Percentiles rank a stretch among this genome's conserved stretches.
phyloP scores from a whole-genome alignment of 1,284 basidiomycete species.

The Bjerkandera adusta region DNA sequence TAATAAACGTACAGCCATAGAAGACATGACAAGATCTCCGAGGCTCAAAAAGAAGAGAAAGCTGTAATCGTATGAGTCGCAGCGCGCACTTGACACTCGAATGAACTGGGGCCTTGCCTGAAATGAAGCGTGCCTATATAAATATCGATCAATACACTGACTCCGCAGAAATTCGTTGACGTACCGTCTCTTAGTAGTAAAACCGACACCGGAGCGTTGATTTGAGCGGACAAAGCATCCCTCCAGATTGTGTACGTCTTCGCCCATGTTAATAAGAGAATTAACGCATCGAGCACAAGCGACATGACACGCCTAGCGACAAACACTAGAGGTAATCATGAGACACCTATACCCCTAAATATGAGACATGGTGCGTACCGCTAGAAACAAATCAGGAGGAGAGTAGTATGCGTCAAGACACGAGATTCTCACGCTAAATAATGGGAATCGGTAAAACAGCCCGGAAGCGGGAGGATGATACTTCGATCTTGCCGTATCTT shows the following conservation, averaged over 20 bases:
- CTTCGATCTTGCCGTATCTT: background rate
- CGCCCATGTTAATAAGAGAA: conserved; percentile 23
- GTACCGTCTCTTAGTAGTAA: conserved; percentile 24
- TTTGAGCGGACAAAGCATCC: conserved; percentile 17
- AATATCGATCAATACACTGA: background rate
- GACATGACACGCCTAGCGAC: background rate
- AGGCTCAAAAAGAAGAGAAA: conserved; percentile 6
- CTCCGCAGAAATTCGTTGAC: background rate
- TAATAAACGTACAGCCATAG: conserved; percentile 1
- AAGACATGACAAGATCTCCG: conserved; percentile 1
- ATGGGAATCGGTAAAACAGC: background rate
- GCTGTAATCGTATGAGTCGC: background rate
- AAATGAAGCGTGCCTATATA: conserved; percentile 22
- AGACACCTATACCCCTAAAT: background rate
- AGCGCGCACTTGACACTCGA: background rate
- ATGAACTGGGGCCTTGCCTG: conserved; percentile 12
- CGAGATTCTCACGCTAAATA: background rate
- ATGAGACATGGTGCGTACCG: background rate
- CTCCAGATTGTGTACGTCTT: conserved; percentile 20
- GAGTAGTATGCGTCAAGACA: too few species aligned
- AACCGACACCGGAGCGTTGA: conserved; percentile 16
- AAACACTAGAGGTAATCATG: background rate
- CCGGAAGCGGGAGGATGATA: background rate
- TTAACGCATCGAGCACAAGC: conserved; percentile 14
- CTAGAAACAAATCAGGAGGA: too few species aligned